Evolutionary conservation across 1,139 yeast genomes (phyloP).

Genomic region (Meyerozyma sp.): DNA sequence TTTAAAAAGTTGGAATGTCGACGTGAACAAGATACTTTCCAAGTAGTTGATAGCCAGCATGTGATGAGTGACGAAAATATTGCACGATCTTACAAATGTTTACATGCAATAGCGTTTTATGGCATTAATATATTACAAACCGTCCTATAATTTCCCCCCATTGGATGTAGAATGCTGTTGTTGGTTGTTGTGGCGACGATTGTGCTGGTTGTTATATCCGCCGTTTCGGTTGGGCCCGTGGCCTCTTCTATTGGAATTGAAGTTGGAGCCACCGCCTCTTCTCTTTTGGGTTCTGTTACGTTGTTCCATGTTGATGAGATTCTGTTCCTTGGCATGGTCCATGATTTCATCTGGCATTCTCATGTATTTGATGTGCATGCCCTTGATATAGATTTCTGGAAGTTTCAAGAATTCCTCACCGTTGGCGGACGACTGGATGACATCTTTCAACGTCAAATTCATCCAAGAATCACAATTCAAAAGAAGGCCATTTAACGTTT

Average conservation of each 20-base stretch:
- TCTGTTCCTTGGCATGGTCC: slow-evolving; percentile 75
- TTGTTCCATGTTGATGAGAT: slow-evolving; percentile 50
- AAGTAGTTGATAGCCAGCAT: neutral
- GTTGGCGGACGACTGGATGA: slow-evolving; percentile 64
- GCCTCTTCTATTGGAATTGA: slow-evolving; percentile 10
- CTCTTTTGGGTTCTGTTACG: slow-evolving; percentile 44
- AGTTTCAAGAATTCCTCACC: slow-evolving; percentile 65
- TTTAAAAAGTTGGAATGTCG: slow-evolving; percentile 41
- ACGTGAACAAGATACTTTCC: neutral
- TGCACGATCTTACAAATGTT: too few species aligned
- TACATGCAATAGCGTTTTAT: neutral
- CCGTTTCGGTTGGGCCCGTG: slow-evolving; percentile 4
- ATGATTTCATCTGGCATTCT: slow-evolving; percentile 49
- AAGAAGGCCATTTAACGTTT: slow-evolving; percentile 78
- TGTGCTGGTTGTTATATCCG: slow-evolving; percentile 11
- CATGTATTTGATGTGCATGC: slow-evolving; percentile 58
- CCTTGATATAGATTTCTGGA: slow-evolving; percentile 80
- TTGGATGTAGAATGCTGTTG: neutral
- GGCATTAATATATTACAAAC: slow-evolving; percentile 1
- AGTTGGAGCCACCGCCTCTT: slow-evolving; percentile 25
- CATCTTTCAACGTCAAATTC: slow-evolving; percentile 83
- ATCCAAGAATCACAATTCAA: slow-evolving; percentile 92
- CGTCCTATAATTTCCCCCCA: neutral
- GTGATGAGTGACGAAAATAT: too few species aligned
- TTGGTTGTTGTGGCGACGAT: slow-evolving; percentile 8